phyloP scores from a whole-genome alignment of 257 asterid species.

The Solanum medicagineum region DNA sequence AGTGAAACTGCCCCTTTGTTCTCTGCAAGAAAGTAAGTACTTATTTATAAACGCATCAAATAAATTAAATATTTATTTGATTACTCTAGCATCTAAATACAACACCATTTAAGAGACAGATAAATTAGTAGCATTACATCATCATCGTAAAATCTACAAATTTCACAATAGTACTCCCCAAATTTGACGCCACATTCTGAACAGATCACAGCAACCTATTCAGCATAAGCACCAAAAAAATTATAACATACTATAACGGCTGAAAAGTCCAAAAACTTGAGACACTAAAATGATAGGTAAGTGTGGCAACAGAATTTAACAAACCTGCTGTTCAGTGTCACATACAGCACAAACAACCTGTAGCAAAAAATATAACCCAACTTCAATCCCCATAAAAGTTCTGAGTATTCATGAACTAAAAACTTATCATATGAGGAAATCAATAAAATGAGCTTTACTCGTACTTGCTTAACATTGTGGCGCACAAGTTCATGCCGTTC shows the following conservation, averaged over 20 bases:
- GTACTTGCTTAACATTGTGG: slow-evolving; percentile 4
- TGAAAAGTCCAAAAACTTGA: not conserved
- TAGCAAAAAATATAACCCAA: not conserved
- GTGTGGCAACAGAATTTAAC: not conserved
- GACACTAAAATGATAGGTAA: not conserved
- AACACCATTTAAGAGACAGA: not conserved
- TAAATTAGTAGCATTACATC: slow-evolving; percentile 37
- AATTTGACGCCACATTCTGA: slow-evolving; percentile 66
- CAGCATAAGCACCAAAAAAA: not conserved
- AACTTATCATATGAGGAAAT: not conserved
- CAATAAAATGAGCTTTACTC: not conserved
- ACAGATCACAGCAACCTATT: slow-evolving; percentile 55
- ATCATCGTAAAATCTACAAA: slow-evolving; percentile 79
- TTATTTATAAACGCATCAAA: not conserved
- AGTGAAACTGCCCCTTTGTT: slow-evolving; percentile 63
- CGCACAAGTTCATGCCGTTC: slow-evolving; percentile 75
- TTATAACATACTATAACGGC: not conserved
- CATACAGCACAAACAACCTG: slow-evolving; percentile 31
- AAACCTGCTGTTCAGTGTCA: slow-evolving; percentile 29
- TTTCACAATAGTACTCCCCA: slow-evolving; percentile 77
- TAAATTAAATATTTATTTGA: not conserved
- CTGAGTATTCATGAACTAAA: not conserved
- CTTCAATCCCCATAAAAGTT: not conserved
- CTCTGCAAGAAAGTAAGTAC: slow-evolving; percentile 32
- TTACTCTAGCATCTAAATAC: not conserved